phyloP scores from a whole-genome alignment of 2,329 filamentous ascomycete genomes.

The Thermochaetoides dissita region DNA sequence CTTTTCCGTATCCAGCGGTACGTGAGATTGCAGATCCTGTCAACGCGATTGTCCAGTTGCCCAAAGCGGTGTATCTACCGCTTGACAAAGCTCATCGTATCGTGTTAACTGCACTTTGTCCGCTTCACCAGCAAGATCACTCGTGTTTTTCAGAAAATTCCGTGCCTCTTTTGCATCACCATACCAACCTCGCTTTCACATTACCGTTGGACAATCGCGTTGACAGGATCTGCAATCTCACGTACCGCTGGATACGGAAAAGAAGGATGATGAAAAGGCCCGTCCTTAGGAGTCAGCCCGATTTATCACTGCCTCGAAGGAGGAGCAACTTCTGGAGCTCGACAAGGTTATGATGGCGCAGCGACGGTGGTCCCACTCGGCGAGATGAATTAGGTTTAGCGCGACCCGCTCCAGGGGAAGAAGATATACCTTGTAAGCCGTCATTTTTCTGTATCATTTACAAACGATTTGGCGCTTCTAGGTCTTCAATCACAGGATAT shows the following conservation, averaged over 20 bases:
- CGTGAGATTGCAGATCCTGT: background rate
- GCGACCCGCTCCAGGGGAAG: background rate
- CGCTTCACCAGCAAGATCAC: no score
- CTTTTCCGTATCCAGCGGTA: constrained; percentile 8
- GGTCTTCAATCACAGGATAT: constrained; percentile 9
- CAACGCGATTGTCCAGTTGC: constrained; percentile 3
- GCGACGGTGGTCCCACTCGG: constrained; percentile 12
- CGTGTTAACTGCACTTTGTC: no score
- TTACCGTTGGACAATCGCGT: constrained; percentile 4
- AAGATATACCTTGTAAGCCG: constrained; percentile 4
- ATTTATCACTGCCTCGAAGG: constrained; percentile 16
- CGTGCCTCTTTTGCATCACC: no score
- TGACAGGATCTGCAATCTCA: background rate
- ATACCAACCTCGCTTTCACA: no score
- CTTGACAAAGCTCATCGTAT: no score
- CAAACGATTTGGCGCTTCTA: no score
- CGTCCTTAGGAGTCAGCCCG: constrained; percentile 18
- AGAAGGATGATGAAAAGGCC: constrained; percentile 12
- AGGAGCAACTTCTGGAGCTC: constrained; percentile 4
- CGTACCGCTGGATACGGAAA: constrained; percentile 8
- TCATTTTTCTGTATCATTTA: constrained; percentile 3
- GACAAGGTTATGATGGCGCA: constrained; percentile 14
- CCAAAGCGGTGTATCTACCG: no score
- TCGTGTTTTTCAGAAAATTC: no score
- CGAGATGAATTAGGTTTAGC: constrained; percentile 16